Base-by-base conservation (phyloP, 2,329 filamentous ascomycete genomes). In the Pyrenochaeta sp. region DNA sequence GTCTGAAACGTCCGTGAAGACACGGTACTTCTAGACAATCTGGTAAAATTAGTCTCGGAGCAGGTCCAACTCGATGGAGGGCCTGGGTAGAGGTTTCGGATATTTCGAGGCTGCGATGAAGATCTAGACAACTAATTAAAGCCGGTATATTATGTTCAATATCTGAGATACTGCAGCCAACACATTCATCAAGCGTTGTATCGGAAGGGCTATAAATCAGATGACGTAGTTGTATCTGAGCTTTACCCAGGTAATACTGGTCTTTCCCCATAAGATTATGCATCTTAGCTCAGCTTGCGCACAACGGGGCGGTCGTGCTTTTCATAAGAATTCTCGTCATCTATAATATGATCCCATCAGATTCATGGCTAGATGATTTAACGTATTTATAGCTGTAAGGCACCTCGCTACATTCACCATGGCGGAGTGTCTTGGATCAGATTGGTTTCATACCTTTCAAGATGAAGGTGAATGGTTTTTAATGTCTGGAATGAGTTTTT, bases 391-490 rank as follows among this genome's bases (percentile, higher is more conserved):
- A n/a, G n/a, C n/a, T n/a, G n/a, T n/a, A n/a, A n/a, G n/a, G n/a
- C n/a, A n/a, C n/a, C n/a, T n/a, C n/a, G n/a, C n/a, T n/a, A n/a
- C n/a, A n/a, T n/a, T n/a, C n/a, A n/a, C n/a, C n/a, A n/a, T n/a
- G n/a, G n/a, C n/a, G n/a, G n/a, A n/a, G n/a, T n/a, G n/a, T n/a
- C n/a, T n/a, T n/a, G n/a, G n/a, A 18, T 20, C n/a, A 46, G 42
- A 52, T 17, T 52, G 11, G 51, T 44, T 55, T 5, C 40, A 49
- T 20, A 11, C 34, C 21, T 52, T 49, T 40, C 15, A 49, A 18
- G 32, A 24, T 13, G 21, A 24, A 21, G 24, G 29, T 14, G 15
- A 55, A 34, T 55, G 9, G 48, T 51, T 49, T 42, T 28, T 55
- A 10, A 23, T 26, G 18, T 34, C 4, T 49, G 18, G 42, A 7